Base-by-base conservation (phyloP, 139 green algal species). In the Chlorella sp. region DNA sequence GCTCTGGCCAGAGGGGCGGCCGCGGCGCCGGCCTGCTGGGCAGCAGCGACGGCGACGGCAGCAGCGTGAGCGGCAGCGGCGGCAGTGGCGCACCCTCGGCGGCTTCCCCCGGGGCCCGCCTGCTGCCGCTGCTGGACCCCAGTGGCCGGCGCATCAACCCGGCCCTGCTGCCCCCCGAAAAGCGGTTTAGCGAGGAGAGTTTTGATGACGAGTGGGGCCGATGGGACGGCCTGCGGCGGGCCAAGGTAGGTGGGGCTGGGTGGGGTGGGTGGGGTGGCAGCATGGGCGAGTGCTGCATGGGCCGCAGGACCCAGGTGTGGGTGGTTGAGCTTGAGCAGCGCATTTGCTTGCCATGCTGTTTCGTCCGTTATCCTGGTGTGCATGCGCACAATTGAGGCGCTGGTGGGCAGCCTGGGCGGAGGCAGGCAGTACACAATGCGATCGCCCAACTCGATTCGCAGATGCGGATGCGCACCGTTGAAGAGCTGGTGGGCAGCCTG, bases 51-150 rank as follows among this genome's bases (percentile, higher is more conserved):
- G 30, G 34, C 16, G 65, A 73, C 1, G 65, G 34, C 65, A 38
- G 65, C 65, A 34, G 65, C 65, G n/a, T n/a, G n/a, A n/a, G 46
- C 58, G 54, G 54, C 38, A 7, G 68, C 56, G 38, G 81, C 54
- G 70, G 44, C 43, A 75, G 58, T 38, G 75, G 76, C 34, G 68
- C 62, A 32, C 30, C 65, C 1, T 20, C 65, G 3, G 65, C 22
- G 34, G 80, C 64, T 4, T 32, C 26, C 48, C 28, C 64, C 6
- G 24, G 62, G 38, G 77, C 81, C 20, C 65, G 81, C 43, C 62
- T 96, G 69, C 67, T 91, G 36, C 91, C 91, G 44, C 86, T 95
- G 70, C 83, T 96, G 72, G 67, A 89, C 40, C 32, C 28, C 30
- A 65, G 65, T 2, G 69, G 69, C 22, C 84, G 82, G 54, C 51